Evolutionary conservation across 371 early-diverging fungal species (phyloP).

Genomic region (Apophysomyces ossiformis): DNA sequence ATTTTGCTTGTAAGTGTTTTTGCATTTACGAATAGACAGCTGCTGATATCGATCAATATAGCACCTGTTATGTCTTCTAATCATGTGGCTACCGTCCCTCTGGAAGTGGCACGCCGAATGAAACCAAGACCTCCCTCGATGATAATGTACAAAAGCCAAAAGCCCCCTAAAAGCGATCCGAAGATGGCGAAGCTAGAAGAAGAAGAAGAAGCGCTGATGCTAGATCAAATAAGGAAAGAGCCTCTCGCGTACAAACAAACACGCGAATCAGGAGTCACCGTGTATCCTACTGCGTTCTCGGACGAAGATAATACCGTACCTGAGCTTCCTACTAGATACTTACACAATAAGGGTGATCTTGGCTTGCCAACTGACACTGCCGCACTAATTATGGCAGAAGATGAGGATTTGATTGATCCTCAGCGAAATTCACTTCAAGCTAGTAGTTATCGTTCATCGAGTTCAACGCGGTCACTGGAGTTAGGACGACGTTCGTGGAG

Average conservation of each 20-base stretch:
- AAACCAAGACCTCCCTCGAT: slow-evolving; percentile 69
- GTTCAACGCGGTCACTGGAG: slow-evolving; percentile 3
- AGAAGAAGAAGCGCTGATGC: slow-evolving; percentile 14
- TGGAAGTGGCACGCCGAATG: slow-evolving; percentile 66
- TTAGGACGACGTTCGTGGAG: slow-evolving; percentile 32
- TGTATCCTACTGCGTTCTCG: not conserved
- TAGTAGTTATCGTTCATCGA: slow-evolving; percentile 5
- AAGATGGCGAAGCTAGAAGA: slow-evolving; percentile 18
- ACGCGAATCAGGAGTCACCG: slow-evolving; percentile 18
- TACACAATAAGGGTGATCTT: not conserved
- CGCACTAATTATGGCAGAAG: slow-evolving; percentile 12
- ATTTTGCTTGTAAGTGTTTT: slow-evolving; percentile 34
- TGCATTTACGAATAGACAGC: not conserved
- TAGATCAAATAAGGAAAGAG: not conserved
- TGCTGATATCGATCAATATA: not conserved
- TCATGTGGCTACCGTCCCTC: slow-evolving; percentile 63
- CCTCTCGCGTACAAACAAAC: slow-evolving; percentile 10
- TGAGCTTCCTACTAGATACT: not conserved
- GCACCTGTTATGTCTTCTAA: slow-evolving; percentile 72
- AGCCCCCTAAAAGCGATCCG: not conserved
- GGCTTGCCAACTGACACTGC: slow-evolving; percentile 4
- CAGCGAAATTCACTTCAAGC: slow-evolving; percentile 12
- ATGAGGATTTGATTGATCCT: slow-evolving; percentile 39
- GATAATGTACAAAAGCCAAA: slow-evolving; percentile 30
- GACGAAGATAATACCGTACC: not conserved